Evolutionary conservation across 2,329 filamentous ascomycete species (phyloP), one percentile per base, ranked within the genome.

Genomic region (Calycina herbarum): DNA sequence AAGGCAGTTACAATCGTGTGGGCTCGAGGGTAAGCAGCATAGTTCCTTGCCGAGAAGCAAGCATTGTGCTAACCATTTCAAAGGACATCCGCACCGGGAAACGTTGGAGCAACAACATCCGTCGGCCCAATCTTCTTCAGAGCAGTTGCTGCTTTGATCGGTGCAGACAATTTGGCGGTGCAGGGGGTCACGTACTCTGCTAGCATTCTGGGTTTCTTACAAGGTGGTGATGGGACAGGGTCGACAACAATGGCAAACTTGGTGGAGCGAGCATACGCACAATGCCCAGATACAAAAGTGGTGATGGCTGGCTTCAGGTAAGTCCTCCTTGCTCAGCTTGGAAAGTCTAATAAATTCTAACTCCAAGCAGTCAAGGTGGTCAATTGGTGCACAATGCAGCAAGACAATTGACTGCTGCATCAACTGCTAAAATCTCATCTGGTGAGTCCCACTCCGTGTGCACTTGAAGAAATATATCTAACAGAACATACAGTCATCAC

Each of bases 121-220:
- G 45, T 51, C 7, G 84, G 84, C 0, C 83, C 83, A 1, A 79
- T 82, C 2, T 81, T 86, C 68, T 82, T 83, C 66, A 74, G 79
- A 59, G 79, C 79, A 2, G 73, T 86, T 1, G 77, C 77, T 10
- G 56, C 71, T 3, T 71, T 75, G 62, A 74, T 84, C 66, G 81
- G 81, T 24, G 73, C 72, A 15, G 74, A 73, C 38, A 80, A 80
- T 62, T 71, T 85, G 11, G 80, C 80, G 10, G 78, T 85, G 10
- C 84, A 86, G 72, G 84, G 84, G 57, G 81, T 86, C 27, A 76
- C 80, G 20, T 86, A 86, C 68, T 75, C 79, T 1, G 84, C 83
- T 5, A 73, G 76, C 64, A 65, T 79, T 45, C 66, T 67, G 1
- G 82, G 60, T 1, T 64, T 64, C 35, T 20, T 64, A 5, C 42